phyloP scores from a whole-genome alignment of 108 stramenopile genomes.

The Nannochloropsis gaditana region DNA sequence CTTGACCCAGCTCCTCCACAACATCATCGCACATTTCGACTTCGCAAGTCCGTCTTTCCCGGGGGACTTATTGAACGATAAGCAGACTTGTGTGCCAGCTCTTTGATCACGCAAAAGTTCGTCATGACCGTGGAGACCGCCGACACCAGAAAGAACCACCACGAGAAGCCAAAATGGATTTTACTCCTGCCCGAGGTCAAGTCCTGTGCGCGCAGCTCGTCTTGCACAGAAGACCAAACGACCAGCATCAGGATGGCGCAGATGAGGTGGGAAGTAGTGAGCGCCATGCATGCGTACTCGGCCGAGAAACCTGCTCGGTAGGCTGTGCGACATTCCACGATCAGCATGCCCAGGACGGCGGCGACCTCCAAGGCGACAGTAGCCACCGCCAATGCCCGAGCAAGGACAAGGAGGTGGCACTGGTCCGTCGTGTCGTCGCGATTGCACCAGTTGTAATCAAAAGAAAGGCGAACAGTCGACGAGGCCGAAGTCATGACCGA shows the following conservation, averaged over 20 bases:
- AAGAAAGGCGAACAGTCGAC: not conserved
- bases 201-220: slow-evolving; percentile 11
- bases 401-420: not conserved
- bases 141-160: not conserved
- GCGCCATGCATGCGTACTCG: slow-evolving; percentile 11
- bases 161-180: slow-evolving; percentile 16
- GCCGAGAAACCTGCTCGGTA: not conserved
- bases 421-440: not conserved
- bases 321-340: slow-evolving; percentile 7
- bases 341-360: not conserved
- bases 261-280: not conserved
- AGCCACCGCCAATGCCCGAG: not conserved
- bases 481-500: slow-evolving; percentile 8
- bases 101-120: not conserved
- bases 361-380: slow-evolving; percentile 14
- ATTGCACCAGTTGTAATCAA: slow-evolving; percentile 7
- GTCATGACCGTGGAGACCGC: slow-evolving; percentile 7
- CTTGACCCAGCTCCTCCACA: not conserved
- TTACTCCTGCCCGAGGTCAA: not conserved
- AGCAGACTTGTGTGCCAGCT: not conserved
- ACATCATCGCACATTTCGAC: not conserved
- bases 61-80: not conserved
- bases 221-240: not conserved
- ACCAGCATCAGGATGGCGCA: slow-evolving; percentile 1
- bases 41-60: not conserved